Percentiles rank a stretch among this genome's conserved stretches.
Evolutionary conservation across 2,329 filamentous ascomycete species (phyloP).

Genomic region (Ramichloridium luteum): DNA sequence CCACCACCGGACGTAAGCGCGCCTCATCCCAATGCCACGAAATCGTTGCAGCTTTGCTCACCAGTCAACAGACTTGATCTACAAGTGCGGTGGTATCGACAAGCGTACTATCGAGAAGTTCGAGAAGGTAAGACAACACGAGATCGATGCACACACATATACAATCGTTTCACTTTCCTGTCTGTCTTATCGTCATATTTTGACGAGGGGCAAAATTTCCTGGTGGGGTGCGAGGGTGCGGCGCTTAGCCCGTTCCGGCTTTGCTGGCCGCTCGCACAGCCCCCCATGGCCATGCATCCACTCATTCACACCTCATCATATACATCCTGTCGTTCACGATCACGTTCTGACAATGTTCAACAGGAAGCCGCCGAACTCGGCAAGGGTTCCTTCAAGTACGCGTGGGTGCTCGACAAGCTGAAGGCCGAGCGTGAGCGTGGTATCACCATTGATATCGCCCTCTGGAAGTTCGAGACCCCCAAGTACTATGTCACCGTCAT

Average conservation of each 20-base stretch:
- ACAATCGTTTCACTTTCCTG: constrained; percentile 1
- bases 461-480: constrained; percentile 99
- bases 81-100: constrained; percentile 99
- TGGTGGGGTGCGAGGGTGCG: constrained; percentile 16
- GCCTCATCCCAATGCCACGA: constrained; percentile 18
- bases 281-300: not conserved
- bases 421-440: constrained; percentile 99
- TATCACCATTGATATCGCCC: constrained; percentile 99
- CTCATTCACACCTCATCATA: constrained; percentile 1
- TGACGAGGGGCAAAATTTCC: constrained; percentile 14
- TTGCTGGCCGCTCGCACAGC: constrained; percentile 9
- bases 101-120: constrained; percentile 99
- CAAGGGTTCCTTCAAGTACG: constrained; percentile 99
- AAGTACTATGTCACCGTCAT: constrained; percentile 11
- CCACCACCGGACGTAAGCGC: constrained; percentile 68
- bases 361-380: constrained; percentile 97
- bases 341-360: constrained; percentile 25
- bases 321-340: not conserved
- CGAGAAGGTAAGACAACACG: constrained; percentile 68
- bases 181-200: constrained; percentile 7
- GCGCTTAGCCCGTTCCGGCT: constrained; percentile 11
- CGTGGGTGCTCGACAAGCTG: constrained; percentile 99
- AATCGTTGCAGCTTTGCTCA: constrained; percentile 26
- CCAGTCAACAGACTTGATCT: constrained; percentile 82
- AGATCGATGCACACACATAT: too few species aligned